These are phyloP conservation scores for Ophioceras dolichostomum DNA, from an alignment of 2,329 filamentous ascomycete species.

Conservation along the genomic window DNA sequence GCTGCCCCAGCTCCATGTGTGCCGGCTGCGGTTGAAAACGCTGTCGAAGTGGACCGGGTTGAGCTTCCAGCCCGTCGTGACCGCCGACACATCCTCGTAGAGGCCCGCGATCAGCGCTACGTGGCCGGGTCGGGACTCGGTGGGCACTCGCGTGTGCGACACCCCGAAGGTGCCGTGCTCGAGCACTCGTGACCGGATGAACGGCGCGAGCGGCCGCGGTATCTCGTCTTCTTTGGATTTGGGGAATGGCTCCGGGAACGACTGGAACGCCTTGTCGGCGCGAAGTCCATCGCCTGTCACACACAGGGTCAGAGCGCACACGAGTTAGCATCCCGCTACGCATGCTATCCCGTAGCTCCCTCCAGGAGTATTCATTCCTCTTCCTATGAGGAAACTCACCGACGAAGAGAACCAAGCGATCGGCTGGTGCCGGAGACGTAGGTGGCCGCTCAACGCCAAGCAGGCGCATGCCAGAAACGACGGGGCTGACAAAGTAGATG, in stretches of 20 bases:
- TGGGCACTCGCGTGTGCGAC: slow-evolving; percentile 92
- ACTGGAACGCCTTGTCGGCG: slow-evolving; percentile 96
- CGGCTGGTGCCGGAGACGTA: slow-evolving; percentile 60
- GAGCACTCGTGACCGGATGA: slow-evolving; percentile 77
- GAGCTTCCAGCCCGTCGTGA: slow-evolving; percentile 95
- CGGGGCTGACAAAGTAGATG: slow-evolving; percentile 96
- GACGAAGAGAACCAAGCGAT: slow-evolving; percentile 85
- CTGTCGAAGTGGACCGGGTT: slow-evolving; percentile 98
- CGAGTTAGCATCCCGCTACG: no score
- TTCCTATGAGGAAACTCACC: no score
- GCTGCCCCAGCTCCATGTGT: slow-evolving; percentile 99
- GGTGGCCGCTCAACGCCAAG: slow-evolving; percentile 55
- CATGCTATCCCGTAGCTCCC: no score
- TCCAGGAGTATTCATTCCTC: no score
- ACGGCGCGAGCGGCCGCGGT: slow-evolving; percentile 77
- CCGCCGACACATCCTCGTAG: slow-evolving; percentile 95
- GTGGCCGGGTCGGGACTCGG: slow-evolving; percentile 90
- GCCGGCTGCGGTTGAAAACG: slow-evolving; percentile 90
- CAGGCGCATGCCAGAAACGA: slow-evolving; percentile 88
- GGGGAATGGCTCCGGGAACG: slow-evolving; percentile 74
- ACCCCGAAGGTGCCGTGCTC: slow-evolving; percentile 91
- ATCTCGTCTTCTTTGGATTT: slow-evolving; percentile 50
- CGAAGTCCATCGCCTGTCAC: slow-evolving; percentile 71
- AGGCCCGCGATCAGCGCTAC: slow-evolving; percentile 92
- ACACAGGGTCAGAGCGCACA: no score